These are phyloP conservation scores for Naganishia vishniacii DNA, from an alignment of 768 basidiomycete genomes.

Conservation along the genomic window DNA sequence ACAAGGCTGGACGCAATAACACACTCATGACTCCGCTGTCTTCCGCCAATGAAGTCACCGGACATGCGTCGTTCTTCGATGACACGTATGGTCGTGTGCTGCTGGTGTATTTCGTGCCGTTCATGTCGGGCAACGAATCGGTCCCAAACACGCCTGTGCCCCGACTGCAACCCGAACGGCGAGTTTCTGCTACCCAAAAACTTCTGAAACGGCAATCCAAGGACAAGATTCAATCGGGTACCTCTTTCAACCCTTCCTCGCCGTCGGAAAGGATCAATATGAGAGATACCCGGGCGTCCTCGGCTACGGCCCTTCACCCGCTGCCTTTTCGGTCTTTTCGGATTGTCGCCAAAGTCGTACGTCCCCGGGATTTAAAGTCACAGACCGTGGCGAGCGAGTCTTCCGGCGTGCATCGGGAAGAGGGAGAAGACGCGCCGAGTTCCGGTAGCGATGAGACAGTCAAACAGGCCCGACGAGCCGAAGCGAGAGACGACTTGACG, in stretches of 20 bases:
- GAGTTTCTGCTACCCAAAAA: conserved; percentile 27
- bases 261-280: not conserved
- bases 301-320: conserved; percentile 17
- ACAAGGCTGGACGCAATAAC: not conserved
- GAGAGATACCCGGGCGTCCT: not conserved
- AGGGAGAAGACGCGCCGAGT: not conserved
- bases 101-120: conserved; percentile 72
- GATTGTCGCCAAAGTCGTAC: conserved; percentile 67
- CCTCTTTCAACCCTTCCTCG: not conserved
- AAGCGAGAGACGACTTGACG: conserved; percentile 1
- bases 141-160: conserved; percentile 26
- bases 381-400: conserved; percentile 21
- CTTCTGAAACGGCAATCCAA: conserved; percentile 9
- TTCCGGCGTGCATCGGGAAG: not conserved
- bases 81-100: conserved; percentile 49
- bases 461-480: not conserved
- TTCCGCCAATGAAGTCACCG: not conserved
- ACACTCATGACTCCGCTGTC: not conserved
- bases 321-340: conserved; percentile 61
- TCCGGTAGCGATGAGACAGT: not conserved
- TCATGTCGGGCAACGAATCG: conserved; percentile 43
- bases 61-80: conserved; percentile 18
- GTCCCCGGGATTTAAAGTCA: conserved; percentile 62
- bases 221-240: not conserved
- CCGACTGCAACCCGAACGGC: conserved; percentile 26